phyloP scores from a whole-genome alignment of 768 basidiomycete species.

The Zangia roseola region DNA sequence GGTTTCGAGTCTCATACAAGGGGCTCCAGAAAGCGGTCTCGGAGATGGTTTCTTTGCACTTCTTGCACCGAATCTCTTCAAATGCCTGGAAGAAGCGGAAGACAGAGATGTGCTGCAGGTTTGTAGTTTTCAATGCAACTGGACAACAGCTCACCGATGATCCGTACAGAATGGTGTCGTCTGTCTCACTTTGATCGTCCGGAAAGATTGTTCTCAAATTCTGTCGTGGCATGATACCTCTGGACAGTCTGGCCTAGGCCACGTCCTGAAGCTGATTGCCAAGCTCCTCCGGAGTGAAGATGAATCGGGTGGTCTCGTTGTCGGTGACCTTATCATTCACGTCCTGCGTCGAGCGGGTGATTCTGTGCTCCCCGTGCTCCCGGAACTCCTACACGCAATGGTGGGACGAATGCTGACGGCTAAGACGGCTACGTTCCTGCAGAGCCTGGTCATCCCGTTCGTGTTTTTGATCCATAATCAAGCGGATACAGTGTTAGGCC shows the following conservation, averaged over 20 bases:
- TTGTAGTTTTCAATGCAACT: background rate
- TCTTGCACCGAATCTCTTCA: conserved; percentile 75
- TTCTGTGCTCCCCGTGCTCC: conserved; percentile 78
- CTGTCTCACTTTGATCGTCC: conserved; percentile 78
- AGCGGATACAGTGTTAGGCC: conserved; percentile 70
- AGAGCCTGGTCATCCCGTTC: conserved; percentile 91
- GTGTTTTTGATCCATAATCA: conserved; percentile 91
- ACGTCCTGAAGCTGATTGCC: conserved; percentile 73
- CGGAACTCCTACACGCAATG: conserved; percentile 85
- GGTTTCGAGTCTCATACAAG: conserved; percentile 66
- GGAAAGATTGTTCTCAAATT: conserved; percentile 84
- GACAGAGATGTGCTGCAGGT: conserved; percentile 88
- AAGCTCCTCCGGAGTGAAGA: conserved; percentile 75
- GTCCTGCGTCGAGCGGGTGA: conserved; percentile 82
- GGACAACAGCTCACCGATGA: background rate
- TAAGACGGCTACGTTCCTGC: conserved; percentile 88
- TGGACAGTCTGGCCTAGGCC: conserved; percentile 73
- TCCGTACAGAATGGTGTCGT: conserved; percentile 71
- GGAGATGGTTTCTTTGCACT: conserved; percentile 78
- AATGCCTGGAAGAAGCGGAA: conserved; percentile 63
- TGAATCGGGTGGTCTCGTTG: conserved; percentile 89
- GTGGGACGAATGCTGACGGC: conserved; percentile 77
- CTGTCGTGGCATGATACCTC: conserved; percentile 68
- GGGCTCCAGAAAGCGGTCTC: conserved; percentile 61
- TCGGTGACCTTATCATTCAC: conserved; percentile 95